Evolutionary conservation across 805 yeast genomes (phyloP).

Genomic region (Candida xiaguanensis): DNA sequence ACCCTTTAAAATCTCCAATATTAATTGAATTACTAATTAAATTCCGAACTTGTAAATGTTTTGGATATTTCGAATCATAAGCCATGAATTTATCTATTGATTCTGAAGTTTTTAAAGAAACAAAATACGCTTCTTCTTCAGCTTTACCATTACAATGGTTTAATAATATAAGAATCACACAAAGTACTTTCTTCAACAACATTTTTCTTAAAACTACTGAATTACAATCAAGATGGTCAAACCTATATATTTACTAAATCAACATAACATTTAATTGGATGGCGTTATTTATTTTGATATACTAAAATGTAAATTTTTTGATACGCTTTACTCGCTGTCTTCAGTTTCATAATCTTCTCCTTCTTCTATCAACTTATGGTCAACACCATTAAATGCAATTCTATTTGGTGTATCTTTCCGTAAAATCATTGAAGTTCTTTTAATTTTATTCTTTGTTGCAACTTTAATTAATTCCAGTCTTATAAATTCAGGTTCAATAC

Average conservation of each 20-base stretch:
- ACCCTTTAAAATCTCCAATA: conserved; percentile 69
- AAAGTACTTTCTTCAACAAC: background rate
- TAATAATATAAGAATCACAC: background rate
- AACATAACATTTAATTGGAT: conserved; percentile 1
- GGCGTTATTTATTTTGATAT: background rate
- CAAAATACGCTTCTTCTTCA: conserved; percentile 33
- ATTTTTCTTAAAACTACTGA: background rate
- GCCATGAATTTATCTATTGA: conserved; percentile 46
- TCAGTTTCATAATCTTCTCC: conserved; percentile 5
- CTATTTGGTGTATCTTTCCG: conserved; percentile 59
- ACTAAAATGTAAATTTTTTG: background rate
- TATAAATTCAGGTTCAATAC: conserved; percentile 43
- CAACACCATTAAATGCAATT: conserved; percentile 37
- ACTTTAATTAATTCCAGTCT: conserved; percentile 37
- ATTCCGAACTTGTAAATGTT: conserved; percentile 40
- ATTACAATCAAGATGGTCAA: background rate
- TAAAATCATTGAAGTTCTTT: conserved; percentile 39
- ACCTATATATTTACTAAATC: background rate
- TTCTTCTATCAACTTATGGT: conserved; percentile 7
- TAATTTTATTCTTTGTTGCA: conserved; percentile 47
- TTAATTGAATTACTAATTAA: conserved; percentile 51
- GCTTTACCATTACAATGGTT: conserved; percentile 1
- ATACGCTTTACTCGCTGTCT: background rate
- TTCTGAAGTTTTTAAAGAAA: conserved; percentile 49
- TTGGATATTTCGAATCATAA: conserved; percentile 37